Evolutionary conservation across 2,329 filamentous ascomycete species (phyloP), one percentile per base, ranked within the genome.

Genomic region (Chaetomium sp.): DNA sequence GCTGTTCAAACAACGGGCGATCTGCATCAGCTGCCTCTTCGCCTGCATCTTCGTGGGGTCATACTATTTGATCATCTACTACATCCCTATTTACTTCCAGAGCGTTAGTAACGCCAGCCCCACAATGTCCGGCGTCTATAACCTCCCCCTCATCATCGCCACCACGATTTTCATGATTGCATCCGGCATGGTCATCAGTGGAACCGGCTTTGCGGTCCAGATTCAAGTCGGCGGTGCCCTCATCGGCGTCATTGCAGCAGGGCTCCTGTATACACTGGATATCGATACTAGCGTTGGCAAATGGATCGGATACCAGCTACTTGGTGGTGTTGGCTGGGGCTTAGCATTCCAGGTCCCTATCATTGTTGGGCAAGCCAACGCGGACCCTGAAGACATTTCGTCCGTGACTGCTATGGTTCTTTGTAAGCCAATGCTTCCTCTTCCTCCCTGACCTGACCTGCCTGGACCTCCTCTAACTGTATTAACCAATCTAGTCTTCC

Each of bases 261-360:
- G 77, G 0, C 60, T 78, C 16, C 69, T 80, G 19, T 78, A 77
- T 57, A 74, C 74, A 4, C 72, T 80, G 3, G 72, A 74, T 9
- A 68, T 73, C 10, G 63, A 70, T 31, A 75, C 76, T n/a, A 38
- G 70, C 4, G 69, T 71, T 0, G 74, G 71, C 2, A 72, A 74
- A 45, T 83, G 80, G 80, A 77, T 83, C 13, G 80, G 80, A 2
- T 83, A 79, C 64, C 80, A 83, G 71, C 73, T 83, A 5, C 69
- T 83, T 4, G 74, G 71, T 19, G 81, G 81, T 8, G 66, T 79
- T 4, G 80, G 77, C 2, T 75, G 74, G 21, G 81, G 80, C 8
- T 69, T 73, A 3, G 75, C 70, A 2, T 73, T 77, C 25, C 78
- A 83, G 66, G 72, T 81, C 2, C 79, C 80, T 3, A 78, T 82